Base-by-base conservation (phyloP, 306 rosid genomes). In the Medicago lupulina region DNA sequence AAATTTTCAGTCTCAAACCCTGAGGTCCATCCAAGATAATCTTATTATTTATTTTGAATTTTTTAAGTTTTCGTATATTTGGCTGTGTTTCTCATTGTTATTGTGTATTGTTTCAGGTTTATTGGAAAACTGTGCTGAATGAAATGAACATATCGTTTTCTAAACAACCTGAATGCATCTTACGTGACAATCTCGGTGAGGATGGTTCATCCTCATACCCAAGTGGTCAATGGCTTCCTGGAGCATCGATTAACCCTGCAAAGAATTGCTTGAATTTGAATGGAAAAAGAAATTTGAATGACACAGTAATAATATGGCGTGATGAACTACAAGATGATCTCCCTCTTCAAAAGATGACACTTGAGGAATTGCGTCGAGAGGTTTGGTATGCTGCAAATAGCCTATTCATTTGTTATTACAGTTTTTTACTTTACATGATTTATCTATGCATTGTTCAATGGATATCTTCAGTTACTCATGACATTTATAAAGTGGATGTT, bases 221-320 rank as follows among this genome's bases (percentile, higher is more conserved):
- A 8, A 92, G 93, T 66, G 96, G 93, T 62, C 85, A 86, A 74
- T 95, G 98, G 97, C 96, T 95, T 74, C 96, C 97, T 15, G 90
- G 93, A 85, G 98, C 97, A 10, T 85, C 67, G 31, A 55, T 90
- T 63, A 95, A 95, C 83, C 91, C 97, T 7, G 98, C 97, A 31
- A 78, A 85, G 54, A 88, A 86, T 84, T 95, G 99, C 80, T 86
- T 92, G 67, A 75, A 55, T 80, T 19, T 85, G 44, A 88, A 92
- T 81, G 17, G 21, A 36, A 85, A 81, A 71, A 87, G 96, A 76
- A 83, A 85, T 86, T 84, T 86, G 84, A 79, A 84, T 81, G 99
- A 87, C 83, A 82, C 84, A 3, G 78, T 76, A 73, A 57, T 95
- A 81, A 41, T 90, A 74, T 92, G 97, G 97, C 97, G 93, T 47